These are phyloP conservation scores for Triangularia setosa DNA, from an alignment of 2,329 filamentous ascomycete genomes.

Conservation along the genomic window DNA sequence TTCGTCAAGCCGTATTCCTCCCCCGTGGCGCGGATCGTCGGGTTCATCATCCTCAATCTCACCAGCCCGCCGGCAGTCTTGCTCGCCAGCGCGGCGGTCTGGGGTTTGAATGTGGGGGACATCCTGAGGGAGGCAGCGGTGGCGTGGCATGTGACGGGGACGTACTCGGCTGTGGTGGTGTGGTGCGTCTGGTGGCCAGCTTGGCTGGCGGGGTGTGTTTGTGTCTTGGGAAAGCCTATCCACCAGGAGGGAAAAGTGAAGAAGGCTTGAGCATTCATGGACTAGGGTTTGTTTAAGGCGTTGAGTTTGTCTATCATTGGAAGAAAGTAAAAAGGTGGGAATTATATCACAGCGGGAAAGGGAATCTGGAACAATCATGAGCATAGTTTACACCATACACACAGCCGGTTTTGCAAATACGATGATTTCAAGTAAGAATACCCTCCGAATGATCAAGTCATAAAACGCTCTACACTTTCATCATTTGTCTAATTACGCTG, in stretches of 20 bases:
- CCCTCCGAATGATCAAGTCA: neutral
- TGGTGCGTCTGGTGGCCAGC: conserved; percentile 96
- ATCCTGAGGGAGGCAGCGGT: conserved; percentile 73
- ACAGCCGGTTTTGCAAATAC: conserved; percentile 14
- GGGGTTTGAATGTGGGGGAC: conserved; percentile 43
- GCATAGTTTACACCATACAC: neutral
- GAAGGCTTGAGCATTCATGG: neutral
- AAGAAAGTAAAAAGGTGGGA: neutral
- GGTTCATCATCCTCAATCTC: conserved; percentile 51
- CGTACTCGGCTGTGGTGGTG: conserved; percentile 85
- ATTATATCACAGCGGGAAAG: neutral
- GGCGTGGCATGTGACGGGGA: conserved; percentile 83
- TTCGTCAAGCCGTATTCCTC: conserved; percentile 56
- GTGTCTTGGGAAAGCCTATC: conserved; percentile 43
- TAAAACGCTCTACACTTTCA: neutral
- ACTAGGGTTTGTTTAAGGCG: neutral
- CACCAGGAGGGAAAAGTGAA: conserved; percentile 8
- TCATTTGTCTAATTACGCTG: neutral
- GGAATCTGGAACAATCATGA: neutral
- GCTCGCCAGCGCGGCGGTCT: conserved; percentile 43
- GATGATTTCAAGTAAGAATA: neutral
- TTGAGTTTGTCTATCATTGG: neutral
- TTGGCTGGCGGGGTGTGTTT: conserved; percentile 66
- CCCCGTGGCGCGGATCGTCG: conserved; percentile 38
- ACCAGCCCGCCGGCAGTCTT: conserved; percentile 59